Evolutionary conservation across 1,284 basidiomycete genomes (phyloP), one percentile per base, ranked within the genome.

Genomic region (Leucoagaricus sp.): DNA sequence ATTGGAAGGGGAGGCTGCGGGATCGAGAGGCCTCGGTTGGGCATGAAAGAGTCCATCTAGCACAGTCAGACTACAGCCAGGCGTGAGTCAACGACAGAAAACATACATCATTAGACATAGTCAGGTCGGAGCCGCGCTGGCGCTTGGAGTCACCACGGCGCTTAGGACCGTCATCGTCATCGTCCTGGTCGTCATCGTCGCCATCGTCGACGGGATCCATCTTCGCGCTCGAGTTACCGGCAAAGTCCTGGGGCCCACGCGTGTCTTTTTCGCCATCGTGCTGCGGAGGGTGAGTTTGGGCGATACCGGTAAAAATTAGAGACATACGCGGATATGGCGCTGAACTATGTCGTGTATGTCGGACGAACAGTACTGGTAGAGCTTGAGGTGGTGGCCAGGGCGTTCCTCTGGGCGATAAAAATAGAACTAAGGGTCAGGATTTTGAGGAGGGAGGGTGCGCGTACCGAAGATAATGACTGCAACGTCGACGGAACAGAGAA

Each of bases 281-380:
- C 83, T 84, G 63, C 38, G 42, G 54, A 29, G 57, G 57, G 63
- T 60, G 50, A 62, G 59, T 44, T 12, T 25, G 29, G 4, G 42
- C 49, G 36, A 42, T 33, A 41, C 13, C 7, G 40, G 15, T 13
- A 45, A 17, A 28, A 26, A 36, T 17, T 48, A 23, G 31, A 55
- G 15, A 70, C 77, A 42, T 63, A 80, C 80, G 58, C 72, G 69
- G 44, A 81, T 53, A 63, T 82, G 81, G 38, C 80, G 72, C 60
- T 80, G 74, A 21, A 82, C 76, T 58, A 82, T 78, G 58, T 76
- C 72, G 55, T 80, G 76, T 49, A 82, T 75, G 64, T 84, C 80
- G 9, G 77, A 72, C 8, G 82, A 84, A 60, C 79, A 80, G 64
- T 85, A 87, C 67, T 86, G 83, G 67, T 84, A 84, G 1, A 86